phyloP scores from a whole-genome alignment of 83 land plant species.

The Thuja plicata region DNA sequence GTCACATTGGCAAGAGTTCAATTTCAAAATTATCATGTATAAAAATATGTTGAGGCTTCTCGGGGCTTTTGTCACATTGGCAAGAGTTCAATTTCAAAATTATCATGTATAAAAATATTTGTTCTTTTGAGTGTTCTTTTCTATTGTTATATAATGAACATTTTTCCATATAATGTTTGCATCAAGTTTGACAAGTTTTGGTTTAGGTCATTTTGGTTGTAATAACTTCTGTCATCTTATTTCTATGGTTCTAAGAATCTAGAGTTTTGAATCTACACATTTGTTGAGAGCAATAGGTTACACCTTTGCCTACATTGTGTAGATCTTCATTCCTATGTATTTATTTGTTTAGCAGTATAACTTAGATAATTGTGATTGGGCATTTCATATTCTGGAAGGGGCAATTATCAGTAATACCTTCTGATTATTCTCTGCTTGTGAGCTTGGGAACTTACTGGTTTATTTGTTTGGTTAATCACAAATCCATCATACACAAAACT shows the following conservation, averaged over 20 bases:
- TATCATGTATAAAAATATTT: no score
- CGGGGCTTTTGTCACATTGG: no score
- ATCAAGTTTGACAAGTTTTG: neutral
- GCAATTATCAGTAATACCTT: neutral
- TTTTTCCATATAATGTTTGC: neutral
- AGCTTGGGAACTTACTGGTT: neutral
- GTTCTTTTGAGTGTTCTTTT: neutral
- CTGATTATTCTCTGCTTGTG: neutral
- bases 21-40: neutral
- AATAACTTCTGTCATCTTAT: neutral
- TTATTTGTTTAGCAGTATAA: neutral
- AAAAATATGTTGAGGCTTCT: no score
- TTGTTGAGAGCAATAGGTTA: neutral
- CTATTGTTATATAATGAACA: neutral
- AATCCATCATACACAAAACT: neutral
- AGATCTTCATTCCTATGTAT: neutral
- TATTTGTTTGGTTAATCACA: neutral
- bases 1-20: conserved; percentile 1
- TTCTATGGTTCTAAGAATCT: neutral
- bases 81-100: no score
- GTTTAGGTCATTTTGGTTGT: neutral
- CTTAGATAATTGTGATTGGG: neutral
- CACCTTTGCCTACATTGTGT: neutral
- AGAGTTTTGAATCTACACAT: neutral
- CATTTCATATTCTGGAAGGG: neutral